Conservation (phyloP, 768 basidiomycete genomes). For the Leccinum boreale region DNA sequence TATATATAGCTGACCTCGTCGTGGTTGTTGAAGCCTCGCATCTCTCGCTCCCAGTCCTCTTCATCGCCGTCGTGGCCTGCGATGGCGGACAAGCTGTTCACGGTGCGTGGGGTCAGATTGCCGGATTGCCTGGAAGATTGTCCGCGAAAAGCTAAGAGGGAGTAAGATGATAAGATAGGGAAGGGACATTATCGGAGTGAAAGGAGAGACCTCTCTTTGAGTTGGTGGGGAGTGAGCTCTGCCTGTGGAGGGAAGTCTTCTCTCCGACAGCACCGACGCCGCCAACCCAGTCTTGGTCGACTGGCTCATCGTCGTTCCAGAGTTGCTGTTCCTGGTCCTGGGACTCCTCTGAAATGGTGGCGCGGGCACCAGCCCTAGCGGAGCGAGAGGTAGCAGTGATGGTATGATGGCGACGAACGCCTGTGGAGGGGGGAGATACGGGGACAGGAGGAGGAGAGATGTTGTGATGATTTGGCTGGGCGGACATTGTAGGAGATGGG, state of each 20-base stretch:
- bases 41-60: conserved; percentile 79
- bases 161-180: conserved; percentile 1
- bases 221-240: conserved; percentile 76
- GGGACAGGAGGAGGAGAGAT: conserved; percentile 43
- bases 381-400: conserved; percentile 73
- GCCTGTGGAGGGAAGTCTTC: conserved; percentile 74
- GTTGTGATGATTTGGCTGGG: conserved; percentile 33
- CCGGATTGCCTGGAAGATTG: conserved; percentile 52
- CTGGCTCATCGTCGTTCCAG: conserved; percentile 75
- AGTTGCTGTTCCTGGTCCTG: conserved; percentile 52
- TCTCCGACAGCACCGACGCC: conserved; percentile 82
- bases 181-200: not conserved
- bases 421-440: conserved; percentile 35
- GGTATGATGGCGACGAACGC: conserved; percentile 81
- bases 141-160: conserved; percentile 46
- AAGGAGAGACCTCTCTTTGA: conserved; percentile 65
- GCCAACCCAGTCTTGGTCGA: conserved; percentile 79
- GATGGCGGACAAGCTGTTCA: conserved; percentile 84
- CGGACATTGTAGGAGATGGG: conserved; percentile 31
- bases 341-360: conserved; percentile 65
- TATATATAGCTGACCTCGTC: conserved; percentile 54
- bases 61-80: conserved; percentile 86
- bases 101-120: conserved; percentile 62
- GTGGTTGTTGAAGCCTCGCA: conserved; percentile 54
- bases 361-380: conserved; percentile 56